phyloP scores from a whole-genome alignment of 202 grass and related monocot species.

The Dendrocalamus latiflorus region DNA sequence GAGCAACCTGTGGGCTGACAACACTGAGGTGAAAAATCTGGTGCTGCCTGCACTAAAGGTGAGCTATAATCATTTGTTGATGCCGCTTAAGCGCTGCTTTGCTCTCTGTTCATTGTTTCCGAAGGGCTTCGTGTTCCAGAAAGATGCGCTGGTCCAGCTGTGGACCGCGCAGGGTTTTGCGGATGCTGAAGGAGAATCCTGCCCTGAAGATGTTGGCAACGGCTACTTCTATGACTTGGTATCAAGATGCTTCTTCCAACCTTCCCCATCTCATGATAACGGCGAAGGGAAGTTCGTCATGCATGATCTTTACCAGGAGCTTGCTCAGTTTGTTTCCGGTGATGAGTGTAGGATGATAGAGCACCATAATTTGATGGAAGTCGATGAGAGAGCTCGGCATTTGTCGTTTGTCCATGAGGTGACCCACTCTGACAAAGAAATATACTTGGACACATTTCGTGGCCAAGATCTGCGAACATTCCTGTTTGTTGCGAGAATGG shows the following conservation, averaged over 20 bases:
- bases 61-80: slow-evolving; percentile 33
- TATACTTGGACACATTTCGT: background rate
- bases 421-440: background rate
- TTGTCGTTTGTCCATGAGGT: slow-evolving; percentile 28
- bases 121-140: slow-evolving; percentile 38
- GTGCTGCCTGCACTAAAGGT: slow-evolving; percentile 40
- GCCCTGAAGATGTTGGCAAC: background rate
- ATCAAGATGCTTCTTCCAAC: slow-evolving; percentile 34
- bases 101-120: slow-evolving; percentile 41
- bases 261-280: background rate
- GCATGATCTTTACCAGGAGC: slow-evolving; percentile 49
- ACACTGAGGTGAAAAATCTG: slow-evolving; percentile 5
- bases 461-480: slow-evolving; percentile 29
- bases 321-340: slow-evolving; percentile 38
- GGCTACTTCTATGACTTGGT: slow-evolving; percentile 32
- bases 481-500: slow-evolving; percentile 28
- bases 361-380: background rate
- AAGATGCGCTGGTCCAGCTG: slow-evolving; percentile 21
- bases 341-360: slow-evolving; percentile 28
- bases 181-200: background rate
- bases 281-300: slow-evolving; percentile 27
- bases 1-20: slow-evolving; percentile 14
- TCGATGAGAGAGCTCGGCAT: slow-evolving; percentile 15
- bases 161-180: slow-evolving; percentile 39
- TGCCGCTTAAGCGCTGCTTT: slow-evolving; percentile 38